Percentiles rank a stretch among this genome's conserved stretches.
These are phyloP conservation scores for Pisolithus albus DNA, from an alignment of 768 basidiomycete genomes.

Conservation along the genomic window DNA sequence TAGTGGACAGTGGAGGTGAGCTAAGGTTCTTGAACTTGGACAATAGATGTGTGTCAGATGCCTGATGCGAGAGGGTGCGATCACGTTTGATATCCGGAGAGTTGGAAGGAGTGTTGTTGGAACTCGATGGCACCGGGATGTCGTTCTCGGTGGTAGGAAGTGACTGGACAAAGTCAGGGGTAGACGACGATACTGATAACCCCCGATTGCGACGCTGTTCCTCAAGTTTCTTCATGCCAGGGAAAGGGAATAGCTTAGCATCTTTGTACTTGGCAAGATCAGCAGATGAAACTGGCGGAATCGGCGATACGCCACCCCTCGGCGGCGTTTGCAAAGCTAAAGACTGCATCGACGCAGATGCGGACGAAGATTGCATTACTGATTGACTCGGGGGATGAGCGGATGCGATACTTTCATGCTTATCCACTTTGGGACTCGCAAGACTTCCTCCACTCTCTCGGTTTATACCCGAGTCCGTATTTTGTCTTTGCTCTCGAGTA, in stretches of 20 bases:
- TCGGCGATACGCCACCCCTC: constrained; percentile 63
- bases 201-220: constrained; percentile 60
- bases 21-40: constrained; percentile 41
- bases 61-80: constrained; percentile 59
- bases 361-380: constrained; percentile 56
- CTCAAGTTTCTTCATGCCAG: constrained; percentile 74
- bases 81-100: constrained; percentile 50
- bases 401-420: constrained; percentile 32
- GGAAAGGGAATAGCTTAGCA: constrained; percentile 84
- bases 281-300: constrained; percentile 64
- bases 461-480: constrained; percentile 67
- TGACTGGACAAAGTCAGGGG: constrained; percentile 41
- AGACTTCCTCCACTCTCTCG: constrained; percentile 72
- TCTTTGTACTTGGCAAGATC: constrained; percentile 70
- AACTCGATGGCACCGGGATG: constrained; percentile 36
- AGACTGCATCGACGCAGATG: constrained; percentile 57
- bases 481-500: constrained; percentile 57
- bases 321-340: constrained; percentile 48
- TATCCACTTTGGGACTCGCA: constrained; percentile 55
- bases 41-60: constrained; percentile 60
- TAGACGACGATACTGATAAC: constrained; percentile 41
- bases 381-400: constrained; percentile 40
- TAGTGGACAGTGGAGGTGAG: constrained; percentile 36
- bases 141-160: constrained; percentile 41
- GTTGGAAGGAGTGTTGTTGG: constrained; percentile 42